Conservation (phyloP, 805 yeast genomes). For the Yueomyces sp. region DNA sequence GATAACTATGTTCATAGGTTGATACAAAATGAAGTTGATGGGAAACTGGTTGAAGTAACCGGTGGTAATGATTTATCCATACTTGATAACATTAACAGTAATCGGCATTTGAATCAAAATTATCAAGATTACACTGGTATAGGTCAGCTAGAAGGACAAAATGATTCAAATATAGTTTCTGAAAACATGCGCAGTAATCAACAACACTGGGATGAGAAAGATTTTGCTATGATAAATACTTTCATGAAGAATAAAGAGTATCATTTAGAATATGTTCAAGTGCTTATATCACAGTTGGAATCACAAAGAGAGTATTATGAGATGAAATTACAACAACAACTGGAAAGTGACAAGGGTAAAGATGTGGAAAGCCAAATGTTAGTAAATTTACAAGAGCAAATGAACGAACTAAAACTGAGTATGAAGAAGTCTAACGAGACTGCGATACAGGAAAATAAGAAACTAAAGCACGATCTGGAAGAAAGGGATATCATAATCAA, state of each 20-base stretch:
- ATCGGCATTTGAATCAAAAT: not conserved
- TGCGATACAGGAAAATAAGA: slow-evolving; percentile 5
- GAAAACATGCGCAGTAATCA: not conserved
- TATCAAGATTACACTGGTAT: not conserved
- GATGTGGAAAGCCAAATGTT: slow-evolving; percentile 1
- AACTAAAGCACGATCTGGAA: slow-evolving; percentile 3
- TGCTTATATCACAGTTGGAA: slow-evolving; percentile 67
- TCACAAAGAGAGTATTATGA: slow-evolving; percentile 81
- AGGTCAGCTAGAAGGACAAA: not conserved
- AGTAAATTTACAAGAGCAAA: slow-evolving; percentile 4
- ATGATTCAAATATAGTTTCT: not conserved
- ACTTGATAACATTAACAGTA: not conserved
- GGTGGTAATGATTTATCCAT: slow-evolving; percentile 11
- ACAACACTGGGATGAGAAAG: slow-evolving; percentile 3
- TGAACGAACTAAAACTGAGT: slow-evolving; percentile 8
- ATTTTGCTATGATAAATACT: slow-evolving; percentile 6
- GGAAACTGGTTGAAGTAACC: slow-evolving; percentile 73
- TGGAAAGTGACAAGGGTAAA: slow-evolving; percentile 15
- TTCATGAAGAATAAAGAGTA: slow-evolving; percentile 36
- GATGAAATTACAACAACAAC: slow-evolving; percentile 28
- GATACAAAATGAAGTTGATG: slow-evolving; percentile 75
- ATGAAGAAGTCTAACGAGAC: slow-evolving; percentile 8
- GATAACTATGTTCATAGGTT: slow-evolving; percentile 82
- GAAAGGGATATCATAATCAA: slow-evolving; percentile 24
- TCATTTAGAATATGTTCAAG: slow-evolving; percentile 70